Conservation (phyloP, 2,329 filamentous ascomycete species). For the Xylariaceae sp. region DNA sequence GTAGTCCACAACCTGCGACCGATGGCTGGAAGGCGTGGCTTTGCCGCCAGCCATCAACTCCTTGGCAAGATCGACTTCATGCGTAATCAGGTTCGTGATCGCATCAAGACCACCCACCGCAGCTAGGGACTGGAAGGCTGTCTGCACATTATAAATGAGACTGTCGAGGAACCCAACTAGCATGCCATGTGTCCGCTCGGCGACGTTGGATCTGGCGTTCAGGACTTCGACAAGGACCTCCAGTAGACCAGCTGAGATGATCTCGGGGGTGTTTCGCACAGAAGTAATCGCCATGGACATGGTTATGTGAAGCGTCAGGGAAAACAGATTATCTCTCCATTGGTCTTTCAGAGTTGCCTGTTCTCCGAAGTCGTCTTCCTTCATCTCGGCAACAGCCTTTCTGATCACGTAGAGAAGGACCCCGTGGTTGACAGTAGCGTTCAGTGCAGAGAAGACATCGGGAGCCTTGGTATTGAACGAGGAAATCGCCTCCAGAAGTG, state of each 20-base stretch:
- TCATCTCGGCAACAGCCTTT: slow-evolving; percentile 82
- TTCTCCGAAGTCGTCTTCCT: slow-evolving; percentile 49
- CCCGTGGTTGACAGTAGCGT: slow-evolving; percentile 93
- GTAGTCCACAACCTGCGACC: slow-evolving; percentile 84
- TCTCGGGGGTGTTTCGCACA: slow-evolving; percentile 47
- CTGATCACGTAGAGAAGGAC: slow-evolving; percentile 88
- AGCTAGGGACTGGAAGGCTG: slow-evolving; percentile 79
- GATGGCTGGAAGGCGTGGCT: slow-evolving; percentile 64
- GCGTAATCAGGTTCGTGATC: slow-evolving; percentile 81
- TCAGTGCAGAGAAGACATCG: slow-evolving; percentile 86
- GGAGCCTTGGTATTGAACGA: slow-evolving; percentile 69
- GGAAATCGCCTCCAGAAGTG: slow-evolving; percentile 78
- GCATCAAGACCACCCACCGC: slow-evolving; percentile 78
- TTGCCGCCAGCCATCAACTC: slow-evolving; percentile 60
- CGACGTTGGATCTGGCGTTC: slow-evolving; percentile 72
- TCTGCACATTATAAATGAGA: slow-evolving; percentile 77
- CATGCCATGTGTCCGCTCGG: slow-evolving; percentile 76
- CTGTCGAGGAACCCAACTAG: slow-evolving; percentile 84
- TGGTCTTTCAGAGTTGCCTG: slow-evolving; percentile 68
- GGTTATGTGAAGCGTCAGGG: slow-evolving; percentile 76
- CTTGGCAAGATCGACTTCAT: slow-evolving; percentile 68
- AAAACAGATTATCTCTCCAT: slow-evolving; percentile 87
- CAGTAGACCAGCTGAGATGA: slow-evolving; percentile 84
- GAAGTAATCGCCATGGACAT: slow-evolving; percentile 54
- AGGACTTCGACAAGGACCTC: slow-evolving; percentile 87